Evolutionary conservation across 2,329 filamentous ascomycete species (phyloP).

Genomic region (Fusarium acutatum): DNA sequence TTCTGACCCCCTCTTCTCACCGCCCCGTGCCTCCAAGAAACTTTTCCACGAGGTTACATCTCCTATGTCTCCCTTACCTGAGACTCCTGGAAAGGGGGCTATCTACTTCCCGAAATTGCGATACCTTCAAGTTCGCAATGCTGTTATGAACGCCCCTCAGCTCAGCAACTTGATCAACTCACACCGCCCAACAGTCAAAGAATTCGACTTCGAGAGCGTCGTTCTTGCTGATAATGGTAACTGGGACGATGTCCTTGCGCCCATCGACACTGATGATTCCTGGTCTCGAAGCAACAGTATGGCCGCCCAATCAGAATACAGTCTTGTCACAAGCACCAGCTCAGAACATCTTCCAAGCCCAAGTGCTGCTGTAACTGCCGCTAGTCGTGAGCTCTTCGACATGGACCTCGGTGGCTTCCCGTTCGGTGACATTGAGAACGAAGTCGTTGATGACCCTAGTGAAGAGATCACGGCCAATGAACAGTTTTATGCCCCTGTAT

Average conservation of each 20-base stretch:
- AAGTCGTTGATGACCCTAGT: constrained; percentile 41
- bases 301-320: constrained; percentile 42
- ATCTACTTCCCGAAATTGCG: constrained; percentile 74
- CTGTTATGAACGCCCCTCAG: constrained; percentile 74
- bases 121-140: constrained; percentile 76
- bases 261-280: constrained; percentile 61
- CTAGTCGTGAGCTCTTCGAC: constrained; percentile 57
- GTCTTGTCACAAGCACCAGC: constrained; percentile 47
- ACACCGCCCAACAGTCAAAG: constrained; percentile 74
- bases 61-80: constrained; percentile 69
- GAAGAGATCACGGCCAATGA: constrained; percentile 41
- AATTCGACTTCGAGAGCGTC: constrained; percentile 84
- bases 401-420: constrained; percentile 51
- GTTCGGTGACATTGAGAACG: constrained; percentile 47
- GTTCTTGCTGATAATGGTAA: constrained; percentile 71
- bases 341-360: constrained; percentile 54
- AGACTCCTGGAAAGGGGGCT: constrained; percentile 59
- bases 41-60: constrained; percentile 72
- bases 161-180: constrained; percentile 72
- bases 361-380: constrained; percentile 64
- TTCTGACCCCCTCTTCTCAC: constrained; percentile 74
- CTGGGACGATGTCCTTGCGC: constrained; percentile 85
- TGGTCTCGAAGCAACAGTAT: constrained; percentile 47
- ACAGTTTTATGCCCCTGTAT: not conserved
- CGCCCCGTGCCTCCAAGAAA: constrained; percentile 62